Evolutionary conservation across 441 rosid species (phyloP).

Genomic region (Syzygium syzygioides): DNA sequence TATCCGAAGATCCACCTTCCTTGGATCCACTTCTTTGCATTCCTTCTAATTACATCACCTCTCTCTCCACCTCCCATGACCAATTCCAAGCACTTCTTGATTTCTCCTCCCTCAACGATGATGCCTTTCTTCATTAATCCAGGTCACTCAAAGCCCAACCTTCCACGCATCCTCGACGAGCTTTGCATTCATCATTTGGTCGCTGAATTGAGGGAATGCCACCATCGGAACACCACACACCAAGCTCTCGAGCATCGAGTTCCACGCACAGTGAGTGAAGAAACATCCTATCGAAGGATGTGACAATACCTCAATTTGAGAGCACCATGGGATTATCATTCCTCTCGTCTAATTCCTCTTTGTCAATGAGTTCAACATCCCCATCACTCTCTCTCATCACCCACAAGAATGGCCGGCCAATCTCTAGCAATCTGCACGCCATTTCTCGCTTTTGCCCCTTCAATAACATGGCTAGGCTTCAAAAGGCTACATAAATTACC

Average conservation of each 20-base stretch:
- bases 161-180: not conserved
- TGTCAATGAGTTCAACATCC: not conserved
- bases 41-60: not conserved
- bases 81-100: not conserved
- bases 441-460: not conserved
- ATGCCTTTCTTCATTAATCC: not conserved
- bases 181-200: not conserved
- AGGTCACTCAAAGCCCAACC: not conserved
- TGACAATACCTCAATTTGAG: not conserved
- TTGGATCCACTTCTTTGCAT: not conserved
- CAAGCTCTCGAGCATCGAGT: not conserved
- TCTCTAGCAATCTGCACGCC: not conserved
- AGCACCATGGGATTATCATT: conserved; percentile 1
- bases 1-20: conserved; percentile 1
- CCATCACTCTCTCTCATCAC: not conserved
- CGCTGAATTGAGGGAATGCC: not conserved
- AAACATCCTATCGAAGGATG: not conserved
- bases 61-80: not conserved
- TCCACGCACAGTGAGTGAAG: not conserved
- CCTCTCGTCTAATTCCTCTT: not conserved
- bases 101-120: not conserved
- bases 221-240: not conserved
- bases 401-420: conserved; percentile 2
- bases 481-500: not conserved
- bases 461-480: not conserved